Percentiles rank a stretch among this genome's conserved stretches.
Evolutionary conservation across 106 monocot species (phyloP).

Genomic region (Iris macrosiphon): DNA sequence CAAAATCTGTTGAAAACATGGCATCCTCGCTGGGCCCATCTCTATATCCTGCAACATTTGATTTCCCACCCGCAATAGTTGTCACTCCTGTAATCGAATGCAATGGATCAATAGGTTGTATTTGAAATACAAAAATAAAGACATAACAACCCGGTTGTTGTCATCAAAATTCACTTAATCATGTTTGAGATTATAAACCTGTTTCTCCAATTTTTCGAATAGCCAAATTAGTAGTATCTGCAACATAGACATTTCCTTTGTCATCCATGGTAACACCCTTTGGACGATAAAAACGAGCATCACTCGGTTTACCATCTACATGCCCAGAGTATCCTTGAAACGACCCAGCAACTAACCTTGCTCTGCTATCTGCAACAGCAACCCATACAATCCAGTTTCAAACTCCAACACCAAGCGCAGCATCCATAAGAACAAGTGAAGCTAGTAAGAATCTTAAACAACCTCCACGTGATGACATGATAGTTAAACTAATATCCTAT

Average conservation of each 20-base stretch:
- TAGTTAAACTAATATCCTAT: too few relatives aligned
- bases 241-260: constrained; percentile 94
- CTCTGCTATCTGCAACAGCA: constrained; percentile 73
- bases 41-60: constrained; percentile 85
- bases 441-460: too few relatives aligned
- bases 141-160: neutral
- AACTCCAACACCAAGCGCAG: too few relatives aligned
- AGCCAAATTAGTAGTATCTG: constrained; percentile 83
- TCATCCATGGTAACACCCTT: constrained; percentile 92
- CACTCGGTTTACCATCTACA: constrained; percentile 94
- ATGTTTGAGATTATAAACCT: constrained; percentile 30
- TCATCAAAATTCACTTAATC: neutral
- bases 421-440: too few relatives aligned
- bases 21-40: constrained; percentile 99
- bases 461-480: too few relatives aligned
- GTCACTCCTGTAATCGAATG: constrained; percentile 65
- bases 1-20: constrained; percentile 90
- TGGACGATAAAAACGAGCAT: constrained; percentile 81
- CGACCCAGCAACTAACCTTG: constrained; percentile 91
- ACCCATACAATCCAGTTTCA: constrained; percentile 6
- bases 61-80: constrained; percentile 95
- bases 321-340: constrained; percentile 95
- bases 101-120: neutral
- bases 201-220: constrained; percentile 89
- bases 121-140: neutral